Percentiles rank a stretch among this genome's conserved stretches.
These are phyloP conservation scores for Isochrysis galbana DNA, from an alignment of 78 protist genomes.

Conservation along the genomic window DNA sequence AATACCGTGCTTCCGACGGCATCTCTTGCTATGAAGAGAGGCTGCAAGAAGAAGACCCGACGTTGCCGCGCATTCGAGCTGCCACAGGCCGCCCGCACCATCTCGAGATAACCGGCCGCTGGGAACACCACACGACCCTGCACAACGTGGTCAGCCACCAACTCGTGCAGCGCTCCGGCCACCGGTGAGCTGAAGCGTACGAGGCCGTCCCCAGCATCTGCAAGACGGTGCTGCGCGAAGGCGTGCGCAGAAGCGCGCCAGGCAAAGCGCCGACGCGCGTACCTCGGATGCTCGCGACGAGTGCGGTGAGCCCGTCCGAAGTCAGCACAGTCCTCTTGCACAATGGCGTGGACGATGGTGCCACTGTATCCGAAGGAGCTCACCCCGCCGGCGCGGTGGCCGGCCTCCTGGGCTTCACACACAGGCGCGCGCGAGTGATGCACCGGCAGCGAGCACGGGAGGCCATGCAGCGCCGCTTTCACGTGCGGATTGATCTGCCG, in stretches of 20 bases:
- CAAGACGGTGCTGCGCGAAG: background rate
- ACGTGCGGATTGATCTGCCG: background rate
- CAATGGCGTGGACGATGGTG: conserved; percentile 21
- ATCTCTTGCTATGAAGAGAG: background rate
- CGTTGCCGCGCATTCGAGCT: background rate
- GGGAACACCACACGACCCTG: background rate
- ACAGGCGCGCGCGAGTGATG: background rate
- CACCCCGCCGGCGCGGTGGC: background rate
- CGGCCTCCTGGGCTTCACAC: background rate
- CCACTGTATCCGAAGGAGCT: conserved; percentile 4
- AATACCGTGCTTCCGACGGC: background rate
- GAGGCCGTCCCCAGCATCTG: background rate
- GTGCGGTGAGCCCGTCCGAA: background rate
- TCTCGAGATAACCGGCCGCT: background rate
- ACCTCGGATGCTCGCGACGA: background rate
- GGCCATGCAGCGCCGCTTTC: background rate
- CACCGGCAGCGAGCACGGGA: background rate
- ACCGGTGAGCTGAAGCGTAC: background rate
- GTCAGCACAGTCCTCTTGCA: background rate
- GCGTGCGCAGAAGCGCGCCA: background rate
- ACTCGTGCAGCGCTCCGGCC: background rate
- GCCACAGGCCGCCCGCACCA: background rate
- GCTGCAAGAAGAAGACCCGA: background rate
- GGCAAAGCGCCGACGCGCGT: background rate
- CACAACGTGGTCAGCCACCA: background rate